Evolutionary conservation across 176 grass and related monocot genomes (phyloP), one percentile per base, ranked within the genome.

Genomic region (Hyparrhenia diplandra): DNA sequence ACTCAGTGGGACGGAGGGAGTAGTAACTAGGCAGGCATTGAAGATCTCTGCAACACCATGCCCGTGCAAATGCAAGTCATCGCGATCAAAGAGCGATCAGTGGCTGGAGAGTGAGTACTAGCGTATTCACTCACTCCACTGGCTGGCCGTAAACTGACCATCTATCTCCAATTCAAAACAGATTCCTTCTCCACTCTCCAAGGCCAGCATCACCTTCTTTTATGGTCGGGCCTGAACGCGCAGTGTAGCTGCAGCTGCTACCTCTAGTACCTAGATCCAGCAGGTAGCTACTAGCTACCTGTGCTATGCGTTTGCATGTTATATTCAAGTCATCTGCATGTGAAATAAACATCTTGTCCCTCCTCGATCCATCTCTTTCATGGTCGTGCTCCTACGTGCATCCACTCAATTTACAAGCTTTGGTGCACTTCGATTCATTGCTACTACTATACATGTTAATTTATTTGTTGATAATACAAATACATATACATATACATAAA

Each of bases 261-360:
- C 4, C 20, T 4, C 29, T 10, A 35, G 62, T 66, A 20, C 2
- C 3, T 24, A 24, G 57, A 25, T 31, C 14, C 14, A 64, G 59
- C 51, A 54, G 18, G 18, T 21, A 77, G 59, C 40, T 20, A 12
- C 46, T 10, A 16, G 43, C 46, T 58, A 34, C 4, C 32, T 34
- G 25, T 17, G 54, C 61, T 75, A 64, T 65, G 64, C 71, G 60
- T 79, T 61, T 80, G 88, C 80, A 80, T 83, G 88, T 71, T 64
- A n/a, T 83, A 82, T 85, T 89, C 64, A 89, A 85, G 45, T 67
- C 77, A 77, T 89, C 77, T 89, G 82, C 71, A 45, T 63, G 82
- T 67, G 83, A 89, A 85, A 89, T 89, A 85, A 89, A 89, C 87
- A 67, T 89, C 78, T 66, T 89, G 87, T 89, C 87, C 75, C 78